Conservation (phyloP, 169 alveolate species). For the Cryptosporidium ryanae region DNA sequence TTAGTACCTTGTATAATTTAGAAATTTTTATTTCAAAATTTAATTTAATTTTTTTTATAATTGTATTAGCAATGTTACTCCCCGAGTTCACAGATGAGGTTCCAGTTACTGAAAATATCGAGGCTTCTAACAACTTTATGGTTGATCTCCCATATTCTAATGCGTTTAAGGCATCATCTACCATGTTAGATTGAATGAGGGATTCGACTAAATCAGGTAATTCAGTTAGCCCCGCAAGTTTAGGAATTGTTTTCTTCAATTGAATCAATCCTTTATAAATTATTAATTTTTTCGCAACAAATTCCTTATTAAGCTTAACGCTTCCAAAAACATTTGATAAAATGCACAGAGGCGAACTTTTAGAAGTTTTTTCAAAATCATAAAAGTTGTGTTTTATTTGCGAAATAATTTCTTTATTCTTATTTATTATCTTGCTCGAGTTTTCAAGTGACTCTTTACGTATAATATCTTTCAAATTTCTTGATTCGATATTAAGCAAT, state of each 20-base stretch:
- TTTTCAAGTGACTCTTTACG: conserved; percentile 19
- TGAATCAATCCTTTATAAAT: conserved; percentile 4
- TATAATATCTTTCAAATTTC: not conserved
- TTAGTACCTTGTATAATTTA: conserved; percentile 14
- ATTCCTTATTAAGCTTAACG: not conserved
- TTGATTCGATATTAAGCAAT: conserved; percentile 13
- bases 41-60: conserved; percentile 10
- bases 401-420: conserved; percentile 9
- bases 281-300: not conserved
- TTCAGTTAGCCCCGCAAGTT: conserved; percentile 32
- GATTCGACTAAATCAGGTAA: conserved; percentile 35
- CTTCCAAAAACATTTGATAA: not conserved
- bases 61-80: not conserved
- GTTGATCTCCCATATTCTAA: conserved; percentile 61
- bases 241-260: conserved; percentile 5
- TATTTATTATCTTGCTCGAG: conserved; percentile 45
- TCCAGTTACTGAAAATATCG: not conserved
- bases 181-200: conserved; percentile 38
- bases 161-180: conserved; percentile 62
- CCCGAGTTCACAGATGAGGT: not conserved
- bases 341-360: not conserved
- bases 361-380: conserved; percentile 8
- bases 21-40: not conserved
- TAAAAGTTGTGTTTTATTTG: conserved; percentile 9
- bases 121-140: conserved; percentile 16